Evolutionary conservation across 2,329 filamentous ascomycete species (phyloP), one percentile per base, ranked within the genome.

Genomic region (Didymella keratinophila): DNA sequence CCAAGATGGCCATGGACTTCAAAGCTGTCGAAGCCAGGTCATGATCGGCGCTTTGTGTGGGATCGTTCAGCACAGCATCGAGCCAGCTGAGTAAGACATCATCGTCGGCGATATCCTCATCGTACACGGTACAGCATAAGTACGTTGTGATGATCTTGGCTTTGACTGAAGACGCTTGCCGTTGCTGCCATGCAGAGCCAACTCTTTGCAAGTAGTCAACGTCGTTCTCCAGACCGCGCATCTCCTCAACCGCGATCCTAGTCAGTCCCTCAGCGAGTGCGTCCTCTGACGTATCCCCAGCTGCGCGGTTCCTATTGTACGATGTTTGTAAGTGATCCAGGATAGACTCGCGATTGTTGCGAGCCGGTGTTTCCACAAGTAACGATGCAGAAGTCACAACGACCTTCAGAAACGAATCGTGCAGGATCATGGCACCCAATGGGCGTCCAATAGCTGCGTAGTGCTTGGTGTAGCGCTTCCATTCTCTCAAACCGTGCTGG

Each of bases 401-500:
- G 30, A 98, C 85, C 76, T 87, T 89, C 83, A 96, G 92, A 73
- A 96, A 96, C 63, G 89, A 93, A 70, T 92, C 87, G 74, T 97
- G 93, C 21, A 99, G 79, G 6, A 98, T 84, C 89, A 97, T 95
- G 12, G 93, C 92, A 10, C 95, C 93, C 42, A 99, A 80, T 0
- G 96, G 94, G 20, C 92, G 86, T 10, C 91, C 91, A 58, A 87
- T 84, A 16, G 88, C 85, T 27, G 91, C 87, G 78, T 98, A 99
- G 61, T 93, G 90, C 43, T 89, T 90, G 56, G 92, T 80, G 76
- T 92, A 92, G 63, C 89, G 87, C 78, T 91, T 96, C 95, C 95
- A 99, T 65, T 97, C 91, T 70, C 88, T 90, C 20, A 91, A 81
- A 27, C 85, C 80, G 46, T 84, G 83, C 62, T 91, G 88, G 23